Evolutionary conservation across 2,329 filamentous ascomycete species (phyloP), one percentile per base, ranked within the genome.

Genomic region (Daldinia eschscholtzii): DNA sequence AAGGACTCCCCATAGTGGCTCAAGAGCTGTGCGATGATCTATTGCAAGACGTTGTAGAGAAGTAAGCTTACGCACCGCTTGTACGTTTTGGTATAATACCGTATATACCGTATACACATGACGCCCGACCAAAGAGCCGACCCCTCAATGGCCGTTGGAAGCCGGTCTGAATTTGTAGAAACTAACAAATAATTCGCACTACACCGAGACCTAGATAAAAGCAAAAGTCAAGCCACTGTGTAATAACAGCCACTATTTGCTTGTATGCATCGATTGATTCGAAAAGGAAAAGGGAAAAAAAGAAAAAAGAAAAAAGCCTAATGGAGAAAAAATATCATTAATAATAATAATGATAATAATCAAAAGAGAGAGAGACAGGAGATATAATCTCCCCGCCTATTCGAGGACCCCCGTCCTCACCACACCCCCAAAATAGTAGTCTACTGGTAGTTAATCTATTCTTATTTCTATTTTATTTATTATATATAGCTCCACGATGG

Each of bases 121-220:
- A 48, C 57, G 53, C 52, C 57, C 12, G 12, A 59, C 57, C 46
- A 48, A 41, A 18, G 30, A 35, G 41, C 10, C 52, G 52, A 35
- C 58, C 61, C 59, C 63, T 65, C 59, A 58, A 44, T 64, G 35
- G 28, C 12, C 52, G 13, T 53, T 28, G 18, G 18, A 35, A 13
- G 13, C 56, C 37, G 50, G 59, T 56, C 61, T 62, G 50, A 33
- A 2, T 41, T 13, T 28, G 12, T 20, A 35, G 28, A 35, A 30
- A 26, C 57, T 37, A 48, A 57, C 46, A 30, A 53, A 62, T n/a
- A 41, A 58, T 56, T 39, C 18, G 35, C 41, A 65, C 56, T 50
- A 68, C 68, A 64, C 60, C 65, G 62, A 71, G 57, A 37, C 37
- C 20, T 15, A 57, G 57, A 52, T 13, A 70, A 68, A 68, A 67